Evolutionary conservation across 805 yeast species (phyloP), one percentile per base, ranked within the genome.

Genomic region (Saturnispora sanitii): DNA sequence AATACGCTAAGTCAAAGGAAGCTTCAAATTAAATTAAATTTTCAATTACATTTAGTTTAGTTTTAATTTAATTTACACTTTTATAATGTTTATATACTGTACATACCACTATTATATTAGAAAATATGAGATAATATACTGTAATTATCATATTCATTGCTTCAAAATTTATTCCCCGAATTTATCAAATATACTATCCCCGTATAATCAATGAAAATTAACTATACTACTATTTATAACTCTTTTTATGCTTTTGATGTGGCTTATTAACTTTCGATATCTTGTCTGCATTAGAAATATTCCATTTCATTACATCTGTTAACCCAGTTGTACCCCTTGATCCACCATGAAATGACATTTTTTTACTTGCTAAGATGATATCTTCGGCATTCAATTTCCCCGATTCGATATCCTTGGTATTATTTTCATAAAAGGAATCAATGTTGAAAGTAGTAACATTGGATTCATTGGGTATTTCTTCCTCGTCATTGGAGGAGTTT

Each of bases 1-100:
- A 85, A 57, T 83, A 81, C 55, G 82, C 77, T 57, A 70, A 62
- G 48, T 61, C 65, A 51, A 40, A 41, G 38, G 37, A 33, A 30
- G 12, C 8, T 12, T 25, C 11, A 29, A 33, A 19, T 12, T 22
- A 22, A 22, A 6, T 22, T 6, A 9, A 22, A 22, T 22, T 9
- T 22, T 27, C 6, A 12, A 11, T 23, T 6, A 23, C 26, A 11
- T 6, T 23, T 6, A 7, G 26, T 23, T 23, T 23, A 23, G 26
- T 23, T 23, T 23, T 6, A 7, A 23, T 23, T 7, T 23, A 23
- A 7, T 23, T 23, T 23, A 23, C 5, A 27, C 16, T 27, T 27
- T 27, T 30, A 30, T 12, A 16, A 16, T 7, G 5, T 16, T 13
- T 30, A 13, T 13, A 30, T 8, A 30, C 13, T 30, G 20, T 30